Evolutionary conservation across 2,329 filamentous ascomycete species (phyloP), one percentile per base, ranked within the genome.

Genomic region (Colletotrichum euphorbiae): DNA sequence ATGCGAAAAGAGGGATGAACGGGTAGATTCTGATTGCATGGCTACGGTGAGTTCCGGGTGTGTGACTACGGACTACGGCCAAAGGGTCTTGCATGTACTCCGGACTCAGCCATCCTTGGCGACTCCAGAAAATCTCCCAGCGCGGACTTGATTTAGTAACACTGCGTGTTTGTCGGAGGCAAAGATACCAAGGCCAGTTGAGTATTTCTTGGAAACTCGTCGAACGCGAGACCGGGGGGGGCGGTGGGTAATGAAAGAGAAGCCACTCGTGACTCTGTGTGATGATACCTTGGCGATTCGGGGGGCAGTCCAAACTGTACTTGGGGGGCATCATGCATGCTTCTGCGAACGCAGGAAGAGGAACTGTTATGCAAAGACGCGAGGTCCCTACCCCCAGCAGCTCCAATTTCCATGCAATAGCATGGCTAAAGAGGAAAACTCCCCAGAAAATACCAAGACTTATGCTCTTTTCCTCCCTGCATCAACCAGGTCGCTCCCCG

Each of bases 61-160:
- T 58, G 52, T 56, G 36, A 40, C 38, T 28, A 28, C 6, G 28
- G 36, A 40, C 38, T 28, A 28, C 4, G 24, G 24, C 24, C 24
- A 38, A 38, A 12, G 6, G 17, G 54, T 69, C 55, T 69, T 69
- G 67, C 67, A 62, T 67, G 62, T 62, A 17, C 67, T 24, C 7
- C 7, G 33, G 55, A 62, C 62, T 62, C 67, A 42, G 67, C 55
- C 67, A 69, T 66, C 42, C 67, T 69, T 69, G 67, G 67, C 67
- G 56, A 40, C 4, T 60, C 45, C 28, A 28, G 28, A 17, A 51
- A 56, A 56, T 8, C 38, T 42, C 38, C 21, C 3, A 8, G 19
- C 12, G 24, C 52, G 40, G 11, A 24, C 38, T 31, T 50, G 13
- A 11, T 19, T 24, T 24, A 21, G 3, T 13, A 42, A 40, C 11